Conservation (phyloP, 116 monocot species). For the Phalaenopsis hybrid region DNA sequence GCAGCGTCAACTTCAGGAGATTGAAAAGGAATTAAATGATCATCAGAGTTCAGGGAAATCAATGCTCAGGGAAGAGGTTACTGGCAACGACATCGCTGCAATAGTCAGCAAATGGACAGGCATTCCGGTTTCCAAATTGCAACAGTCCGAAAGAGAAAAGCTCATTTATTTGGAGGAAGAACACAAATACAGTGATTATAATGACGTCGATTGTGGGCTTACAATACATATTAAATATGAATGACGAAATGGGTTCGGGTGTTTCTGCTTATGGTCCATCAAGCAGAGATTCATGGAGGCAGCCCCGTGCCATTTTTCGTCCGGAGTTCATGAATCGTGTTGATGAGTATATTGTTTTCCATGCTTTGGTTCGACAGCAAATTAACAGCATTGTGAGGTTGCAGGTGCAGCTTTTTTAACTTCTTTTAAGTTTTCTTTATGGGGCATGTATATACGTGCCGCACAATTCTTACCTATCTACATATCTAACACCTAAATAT, state of each 20-base stretch:
- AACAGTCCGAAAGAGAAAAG: too few species aligned
- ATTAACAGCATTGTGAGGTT: constrained; percentile 87
- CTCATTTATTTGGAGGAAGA: too few species aligned
- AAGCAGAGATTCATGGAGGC: constrained; percentile 86
- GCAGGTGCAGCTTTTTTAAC: constrained; percentile 52
- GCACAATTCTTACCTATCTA: too few species aligned
- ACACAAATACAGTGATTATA: constrained; percentile 85
- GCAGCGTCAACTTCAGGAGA: too few species aligned
- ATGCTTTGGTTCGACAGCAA: constrained; percentile 75
- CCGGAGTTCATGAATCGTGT: constrained; percentile 99
- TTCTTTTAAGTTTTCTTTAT: not conserved
- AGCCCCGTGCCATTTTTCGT: constrained; percentile 70
- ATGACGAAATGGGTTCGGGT: constrained; percentile 29
- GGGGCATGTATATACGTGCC: too few species aligned
- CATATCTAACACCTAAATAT: too few species aligned
- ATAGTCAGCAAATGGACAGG: too few species aligned
- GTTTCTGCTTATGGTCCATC: constrained; percentile 63
- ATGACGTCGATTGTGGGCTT: constrained; percentile 99
- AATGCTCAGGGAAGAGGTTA: too few species aligned
- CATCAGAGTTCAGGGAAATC: too few species aligned
- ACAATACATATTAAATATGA: constrained; percentile 76
- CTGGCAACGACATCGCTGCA: too few species aligned
- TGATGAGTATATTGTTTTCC: constrained; percentile 97
- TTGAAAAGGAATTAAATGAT: too few species aligned
- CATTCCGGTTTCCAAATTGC: too few species aligned